Conservation (phyloP, 2,329 filamentous ascomycete genomes). For the Xylaria multiplex region DNA sequence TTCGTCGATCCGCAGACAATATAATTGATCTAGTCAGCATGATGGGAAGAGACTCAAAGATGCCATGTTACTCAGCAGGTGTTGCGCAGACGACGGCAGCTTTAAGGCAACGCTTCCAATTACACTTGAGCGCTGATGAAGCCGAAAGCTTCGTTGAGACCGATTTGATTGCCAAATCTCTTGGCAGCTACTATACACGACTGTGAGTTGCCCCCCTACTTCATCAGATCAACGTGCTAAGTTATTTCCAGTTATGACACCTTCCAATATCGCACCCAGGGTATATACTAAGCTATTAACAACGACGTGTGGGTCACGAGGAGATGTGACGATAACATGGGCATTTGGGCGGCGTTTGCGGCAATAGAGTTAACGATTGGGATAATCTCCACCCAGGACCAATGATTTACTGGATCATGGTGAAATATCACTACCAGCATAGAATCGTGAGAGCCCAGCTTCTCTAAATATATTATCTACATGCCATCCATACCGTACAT, state of each 20-base stretch:
- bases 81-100: slow-evolving; percentile 75
- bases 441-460: slow-evolving; percentile 38
- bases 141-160: slow-evolving; percentile 83
- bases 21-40: slow-evolving; percentile 84
- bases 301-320: slow-evolving; percentile 33
- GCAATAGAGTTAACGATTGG: slow-evolving; percentile 45
- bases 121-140: slow-evolving; percentile 84
- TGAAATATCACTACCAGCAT: slow-evolving; percentile 33
- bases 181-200: slow-evolving; percentile 87
- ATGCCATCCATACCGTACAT: slow-evolving; percentile 18
- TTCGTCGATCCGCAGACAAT: slow-evolving; percentile 81
- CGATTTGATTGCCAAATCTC: slow-evolving; percentile 81
- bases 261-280: slow-evolving; percentile 88
- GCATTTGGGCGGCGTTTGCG: slow-evolving; percentile 50
- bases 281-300: slow-evolving; percentile 72
- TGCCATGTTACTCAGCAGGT: slow-evolving; percentile 84
- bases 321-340: slow-evolving; percentile 42
- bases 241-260: slow-evolving; percentile 73
- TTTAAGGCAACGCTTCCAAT: slow-evolving; percentile 78
- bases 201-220: slow-evolving; percentile 64
- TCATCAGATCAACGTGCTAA: slow-evolving; percentile 14
- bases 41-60: slow-evolving; percentile 84
- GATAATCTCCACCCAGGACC: slow-evolving; percentile 41
- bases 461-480: slow-evolving; percentile 32
- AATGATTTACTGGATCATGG: slow-evolving; percentile 42